These are phyloP conservation scores for Keithomyces neogunnii DNA, from an alignment of 2,329 filamentous ascomycete genomes.

Conservation along the genomic window DNA sequence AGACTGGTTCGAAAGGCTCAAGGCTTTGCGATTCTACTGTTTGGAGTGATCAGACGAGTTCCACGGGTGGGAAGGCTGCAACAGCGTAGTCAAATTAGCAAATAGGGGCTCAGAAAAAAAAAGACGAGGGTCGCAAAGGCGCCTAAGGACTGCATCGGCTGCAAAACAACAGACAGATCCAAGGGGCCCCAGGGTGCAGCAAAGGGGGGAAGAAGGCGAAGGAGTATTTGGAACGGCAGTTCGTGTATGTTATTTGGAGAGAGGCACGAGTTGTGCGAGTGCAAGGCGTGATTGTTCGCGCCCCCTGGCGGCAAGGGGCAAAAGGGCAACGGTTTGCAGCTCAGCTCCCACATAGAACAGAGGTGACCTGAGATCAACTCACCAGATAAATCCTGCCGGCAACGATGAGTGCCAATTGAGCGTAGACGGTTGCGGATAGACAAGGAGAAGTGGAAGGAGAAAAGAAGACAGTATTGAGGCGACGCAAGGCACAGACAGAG, in stretches of 20 bases:
- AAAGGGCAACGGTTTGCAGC: neutral
- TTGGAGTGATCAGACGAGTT: neutral
- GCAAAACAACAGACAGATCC: neutral
- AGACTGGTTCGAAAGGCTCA: neutral
- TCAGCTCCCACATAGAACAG: too few species aligned
- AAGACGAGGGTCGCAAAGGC: neutral
- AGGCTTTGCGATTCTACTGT: neutral
- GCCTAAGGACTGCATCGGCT: neutral
- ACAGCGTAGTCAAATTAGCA: neutral
- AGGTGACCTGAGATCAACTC: neutral
- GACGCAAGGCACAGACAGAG: neutral
- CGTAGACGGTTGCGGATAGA: neutral
- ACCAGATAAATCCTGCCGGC: constrained; percentile 1
- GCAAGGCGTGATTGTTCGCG: constrained; percentile 2
- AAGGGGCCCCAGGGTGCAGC: neutral
- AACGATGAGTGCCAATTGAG: constrained; percentile 4
- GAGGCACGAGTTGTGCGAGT: constrained; percentile 8
- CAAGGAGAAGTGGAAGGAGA: neutral
- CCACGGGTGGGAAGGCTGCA: neutral
- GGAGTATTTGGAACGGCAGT: neutral
- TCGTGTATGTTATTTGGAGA: constrained; percentile 2
- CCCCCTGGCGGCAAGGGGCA: constrained; percentile 1
- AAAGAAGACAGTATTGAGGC: neutral
- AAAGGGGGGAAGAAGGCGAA: neutral
- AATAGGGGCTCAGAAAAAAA: neutral